Evolutionary conservation across 495 filamentous ascomycete genomes (phyloP), one percentile per base, ranked within the genome.

Genomic region (Podospora bellae-mahoneyi): DNA sequence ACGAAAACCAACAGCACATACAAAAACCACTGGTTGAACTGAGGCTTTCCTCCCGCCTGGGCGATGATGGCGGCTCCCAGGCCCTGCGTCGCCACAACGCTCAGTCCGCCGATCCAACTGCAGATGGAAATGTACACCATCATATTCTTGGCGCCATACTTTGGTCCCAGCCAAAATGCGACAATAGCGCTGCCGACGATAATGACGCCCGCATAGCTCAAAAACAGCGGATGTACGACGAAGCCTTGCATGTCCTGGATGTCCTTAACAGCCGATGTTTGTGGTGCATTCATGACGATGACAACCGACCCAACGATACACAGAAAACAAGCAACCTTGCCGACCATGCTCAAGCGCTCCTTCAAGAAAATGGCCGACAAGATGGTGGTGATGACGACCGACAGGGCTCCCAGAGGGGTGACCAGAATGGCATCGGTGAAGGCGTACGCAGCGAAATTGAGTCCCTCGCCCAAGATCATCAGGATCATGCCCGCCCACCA

Each of bases 401-500:
- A 93, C 62, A 98, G 83, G n/a, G 95, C 95, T 64, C 95, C 95
- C 65, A 99, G 79, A 13, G 96, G 94, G 6, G 95, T 97, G 60
- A 99, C 95, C 69, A 99, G 79, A 72, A 99, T 97, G 61, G 95
- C 95, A 78, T 99, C 95, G 72, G 95, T 94, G 75, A 99, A 98
- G 59, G 92, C 92, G 76, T 99, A 99, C 26, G 95, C 96, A 66
- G 91, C 93, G 74, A 99, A 97, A 79, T 99, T 99, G 87, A 94
- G 97, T 44, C 95, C 88, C 79, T 99, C 95, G 62, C 95, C 95
- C 56, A 98, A 74, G 71, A 98, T 96, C 95, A 99, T 99, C 75
- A 99, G 82, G 20, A 86, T 93, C 96, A 99, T 99, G 70, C 95
- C 95, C 26, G 80, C 77, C 95, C 95, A 99, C 95, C 95, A 99